phyloP scores from a whole-genome alignment of 495 filamentous ascomycete species.

The Chaetomidium leptoderma region DNA sequence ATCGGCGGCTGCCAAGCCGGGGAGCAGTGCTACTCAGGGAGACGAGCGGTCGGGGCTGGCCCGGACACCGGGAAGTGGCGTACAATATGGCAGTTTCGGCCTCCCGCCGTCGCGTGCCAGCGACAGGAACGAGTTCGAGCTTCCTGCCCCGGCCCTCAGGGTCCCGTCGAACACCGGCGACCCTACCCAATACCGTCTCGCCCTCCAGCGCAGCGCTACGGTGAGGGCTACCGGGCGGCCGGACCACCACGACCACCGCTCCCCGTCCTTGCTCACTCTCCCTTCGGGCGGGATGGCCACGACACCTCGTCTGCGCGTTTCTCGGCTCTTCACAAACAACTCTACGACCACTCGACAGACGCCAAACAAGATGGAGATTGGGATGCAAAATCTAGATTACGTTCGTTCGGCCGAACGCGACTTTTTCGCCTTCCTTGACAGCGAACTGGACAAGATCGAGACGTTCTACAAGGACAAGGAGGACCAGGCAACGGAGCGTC shows the following conservation, averaged over 20 bases:
- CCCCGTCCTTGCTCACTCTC: slow-evolving; percentile 14
- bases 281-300: slow-evolving; percentile 8
- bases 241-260: slow-evolving; percentile 7
- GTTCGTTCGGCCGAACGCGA: slow-evolving; percentile 60
- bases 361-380: slow-evolving; percentile 25
- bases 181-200: slow-evolving; percentile 14
- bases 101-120: slow-evolving; percentile 55
- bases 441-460: slow-evolving; percentile 80
- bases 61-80: slow-evolving; percentile 29
- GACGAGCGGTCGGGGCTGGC: slow-evolving; percentile 37
- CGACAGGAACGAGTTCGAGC: slow-evolving; percentile 45
- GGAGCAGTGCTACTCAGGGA: neutral
- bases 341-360: slow-evolving; percentile 20
- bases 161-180: slow-evolving; percentile 44
- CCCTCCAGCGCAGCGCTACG: slow-evolving; percentile 26
- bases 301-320: slow-evolving; percentile 25
- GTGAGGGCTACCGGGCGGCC: slow-evolving; percentile 16
- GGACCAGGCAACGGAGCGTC: slow-evolving; percentile 65
- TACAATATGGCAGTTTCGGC: slow-evolving; percentile 72
- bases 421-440: slow-evolving; percentile 74
- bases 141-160: slow-evolving; percentile 72
- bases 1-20: neutral
- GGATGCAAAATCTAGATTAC: slow-evolving; percentile 42
- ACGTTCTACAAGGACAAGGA: slow-evolving; percentile 80
- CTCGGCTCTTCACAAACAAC: slow-evolving; percentile 29